These are phyloP conservation scores for Diaporthe amygdali DNA, from an alignment of 2,329 filamentous ascomycete genomes.

Conservation along the genomic window DNA sequence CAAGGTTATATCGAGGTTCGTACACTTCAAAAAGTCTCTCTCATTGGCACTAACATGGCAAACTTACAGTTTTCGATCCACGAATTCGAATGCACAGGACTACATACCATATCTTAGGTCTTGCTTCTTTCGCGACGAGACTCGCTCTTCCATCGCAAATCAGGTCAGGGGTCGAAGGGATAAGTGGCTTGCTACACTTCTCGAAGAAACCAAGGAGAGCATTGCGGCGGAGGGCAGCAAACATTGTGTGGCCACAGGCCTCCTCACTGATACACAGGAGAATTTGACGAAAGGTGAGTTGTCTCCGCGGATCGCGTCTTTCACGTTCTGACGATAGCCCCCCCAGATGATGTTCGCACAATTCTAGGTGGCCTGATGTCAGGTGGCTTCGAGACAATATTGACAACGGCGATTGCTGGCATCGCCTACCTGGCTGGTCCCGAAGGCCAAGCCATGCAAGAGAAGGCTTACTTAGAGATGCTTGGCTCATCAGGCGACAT, in stretches of 20 bases:
- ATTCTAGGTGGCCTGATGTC: conserved; percentile 32
- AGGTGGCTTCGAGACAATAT: conserved; percentile 30
- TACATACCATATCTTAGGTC: conserved; percentile 10
- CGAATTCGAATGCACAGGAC: conserved; percentile 14
- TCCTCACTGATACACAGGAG: conserved; percentile 10
- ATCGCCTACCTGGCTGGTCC: conserved; percentile 28
- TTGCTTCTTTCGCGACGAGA: neutral
- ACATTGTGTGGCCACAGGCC: conserved; percentile 7
- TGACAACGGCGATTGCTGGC: conserved; percentile 29
- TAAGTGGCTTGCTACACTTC: conserved; percentile 1
- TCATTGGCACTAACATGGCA: neutral
- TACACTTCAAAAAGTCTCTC: no score
- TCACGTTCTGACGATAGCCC: neutral
- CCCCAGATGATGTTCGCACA: conserved; percentile 27
- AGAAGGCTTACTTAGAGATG: conserved; percentile 27
- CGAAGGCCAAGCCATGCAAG: conserved; percentile 26
- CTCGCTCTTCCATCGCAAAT: neutral
- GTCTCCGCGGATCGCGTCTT: neutral
- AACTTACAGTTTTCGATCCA: conserved; percentile 14
- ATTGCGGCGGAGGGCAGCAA: neutral
- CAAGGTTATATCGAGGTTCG: conserved; percentile 14
- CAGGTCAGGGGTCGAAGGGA: conserved; percentile 9
- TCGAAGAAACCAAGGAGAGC: conserved; percentile 1
- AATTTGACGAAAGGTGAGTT: neutral
- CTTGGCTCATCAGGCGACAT: neutral